These are phyloP conservation scores for Aphanomyces cochlioides DNA, from an alignment of 352 stramenopile genomes.

Conservation along the genomic window DNA sequence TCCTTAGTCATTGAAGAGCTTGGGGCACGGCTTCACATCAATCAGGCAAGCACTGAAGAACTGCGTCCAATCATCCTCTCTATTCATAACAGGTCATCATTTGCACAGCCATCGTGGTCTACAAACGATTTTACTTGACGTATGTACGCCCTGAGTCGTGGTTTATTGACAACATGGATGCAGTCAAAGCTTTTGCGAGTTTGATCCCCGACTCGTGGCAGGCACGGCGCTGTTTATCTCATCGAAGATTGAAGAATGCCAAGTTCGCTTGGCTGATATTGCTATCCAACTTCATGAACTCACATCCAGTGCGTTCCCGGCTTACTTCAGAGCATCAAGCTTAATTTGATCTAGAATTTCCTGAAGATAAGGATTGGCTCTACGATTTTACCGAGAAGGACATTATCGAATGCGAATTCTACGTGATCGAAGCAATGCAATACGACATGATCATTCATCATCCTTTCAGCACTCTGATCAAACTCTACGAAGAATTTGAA, in stretches of 20 bases:
- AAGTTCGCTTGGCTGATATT: slow-evolving; percentile 72
- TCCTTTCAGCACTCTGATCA: slow-evolving; percentile 74
- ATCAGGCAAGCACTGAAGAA: slow-evolving; percentile 29
- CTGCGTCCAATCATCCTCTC: no score
- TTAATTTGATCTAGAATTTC: slow-evolving; percentile 42
- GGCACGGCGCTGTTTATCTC: slow-evolving; percentile 83
- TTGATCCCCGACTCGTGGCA: slow-evolving; percentile 81
- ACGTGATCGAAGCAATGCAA: slow-evolving; percentile 82
- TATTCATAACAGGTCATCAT: slow-evolving; percentile 68
- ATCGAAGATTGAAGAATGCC: slow-evolving; percentile 85
- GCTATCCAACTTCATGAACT: slow-evolving; percentile 81
- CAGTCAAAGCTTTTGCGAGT: slow-evolving; percentile 87
- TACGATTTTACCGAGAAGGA: slow-evolving; percentile 88
- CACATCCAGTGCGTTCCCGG: slow-evolving; percentile 58
- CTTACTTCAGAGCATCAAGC: no score
- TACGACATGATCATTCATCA: slow-evolving; percentile 87
- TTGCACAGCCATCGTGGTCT: slow-evolving; percentile 88
- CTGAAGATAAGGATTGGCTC: slow-evolving; percentile 84
- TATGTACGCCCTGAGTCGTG: slow-evolving; percentile 33
- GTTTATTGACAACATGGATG: not conserved
- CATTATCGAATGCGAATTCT: slow-evolving; percentile 88
- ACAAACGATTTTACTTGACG: slow-evolving; percentile 87
- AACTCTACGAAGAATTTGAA: slow-evolving; percentile 36
- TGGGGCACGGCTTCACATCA: slow-evolving; percentile 67
- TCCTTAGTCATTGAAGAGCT: slow-evolving; percentile 80